These are phyloP conservation scores for Phaeodactylum tricornutum DNA, from an alignment of 108 stramenopile species.

Conservation along the genomic window DNA sequence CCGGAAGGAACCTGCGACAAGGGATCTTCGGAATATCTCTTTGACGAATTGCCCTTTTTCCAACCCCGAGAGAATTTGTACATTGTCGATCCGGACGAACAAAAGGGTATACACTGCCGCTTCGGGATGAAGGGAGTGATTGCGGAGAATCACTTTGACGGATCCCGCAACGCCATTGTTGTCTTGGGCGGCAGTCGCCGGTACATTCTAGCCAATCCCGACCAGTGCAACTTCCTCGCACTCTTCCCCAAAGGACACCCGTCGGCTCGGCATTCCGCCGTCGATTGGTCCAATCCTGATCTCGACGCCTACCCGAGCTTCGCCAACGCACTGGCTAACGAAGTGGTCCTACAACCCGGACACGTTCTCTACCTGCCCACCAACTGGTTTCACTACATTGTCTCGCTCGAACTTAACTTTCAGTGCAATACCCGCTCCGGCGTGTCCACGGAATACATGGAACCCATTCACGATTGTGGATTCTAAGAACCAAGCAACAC, in stretches of 20 bases:
- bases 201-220: slow-evolving; percentile 86
- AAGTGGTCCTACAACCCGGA: slow-evolving; percentile 86
- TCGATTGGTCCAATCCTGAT: slow-evolving; percentile 89
- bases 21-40: slow-evolving; percentile 63
- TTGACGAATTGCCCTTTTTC: slow-evolving; percentile 86
- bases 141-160: slow-evolving; percentile 87
- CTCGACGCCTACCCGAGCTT: slow-evolving; percentile 67
- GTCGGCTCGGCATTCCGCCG: slow-evolving; percentile 80
- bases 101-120: slow-evolving; percentile 86
- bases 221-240: slow-evolving; percentile 30
- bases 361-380: slow-evolving; percentile 93
- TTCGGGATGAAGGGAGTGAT: slow-evolving; percentile 89
- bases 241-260: slow-evolving; percentile 83
- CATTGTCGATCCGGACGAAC: slow-evolving; percentile 44
- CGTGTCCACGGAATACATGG: slow-evolving; percentile 9
- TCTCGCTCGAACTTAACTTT: slow-evolving; percentile 83
- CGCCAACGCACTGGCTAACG: slow-evolving; percentile 41
- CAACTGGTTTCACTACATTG: slow-evolving; percentile 91
- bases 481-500: slow-evolving; percentile 8
- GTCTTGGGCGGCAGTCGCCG: slow-evolving; percentile 68
- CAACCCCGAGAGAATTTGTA: slow-evolving; percentile 54
- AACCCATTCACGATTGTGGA: slow-evolving; percentile 7
- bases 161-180: slow-evolving; percentile 77
- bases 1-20: slow-evolving; percentile 46
- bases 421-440: slow-evolving; percentile 93